These are phyloP conservation scores for Talaromyces piceae DNA, from an alignment of 2,329 filamentous ascomycete genomes.

Conservation along the genomic window DNA sequence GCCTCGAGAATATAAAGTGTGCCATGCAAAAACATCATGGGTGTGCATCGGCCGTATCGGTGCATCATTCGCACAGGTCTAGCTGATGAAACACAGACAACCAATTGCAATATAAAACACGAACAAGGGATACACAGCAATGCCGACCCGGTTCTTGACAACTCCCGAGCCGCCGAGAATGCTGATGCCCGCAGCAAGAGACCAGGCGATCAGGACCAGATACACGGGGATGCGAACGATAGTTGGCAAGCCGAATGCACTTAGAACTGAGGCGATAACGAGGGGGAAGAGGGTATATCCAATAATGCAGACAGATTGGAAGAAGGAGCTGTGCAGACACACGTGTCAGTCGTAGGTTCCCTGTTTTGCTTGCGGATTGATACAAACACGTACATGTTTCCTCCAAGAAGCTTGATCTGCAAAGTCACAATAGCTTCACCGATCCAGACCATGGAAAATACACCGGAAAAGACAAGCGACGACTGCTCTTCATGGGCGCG, in stretches of 20 bases:
- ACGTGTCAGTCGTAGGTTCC: background rate
- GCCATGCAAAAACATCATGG: background rate
- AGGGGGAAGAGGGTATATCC: slow-evolving; percentile 97
- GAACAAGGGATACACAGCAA: slow-evolving; percentile 90
- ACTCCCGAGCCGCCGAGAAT: slow-evolving; percentile 94
- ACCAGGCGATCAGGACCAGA: slow-evolving; percentile 81
- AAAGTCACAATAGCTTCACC: slow-evolving; percentile 94
- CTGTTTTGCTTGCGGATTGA: slow-evolving; percentile 3
- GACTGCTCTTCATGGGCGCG: slow-evolving; percentile 72
- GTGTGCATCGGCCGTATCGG: background rate
- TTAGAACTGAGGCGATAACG: slow-evolving; percentile 84
- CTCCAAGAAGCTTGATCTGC: slow-evolving; percentile 92
- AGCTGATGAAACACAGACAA: slow-evolving; percentile 96
- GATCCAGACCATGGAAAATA: slow-evolving; percentile 95
- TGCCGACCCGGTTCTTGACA: slow-evolving; percentile 84
- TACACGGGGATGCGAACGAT: slow-evolving; percentile 88
- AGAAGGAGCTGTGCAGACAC: slow-evolving; percentile 70
- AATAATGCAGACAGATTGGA: slow-evolving; percentile 95
- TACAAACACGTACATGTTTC: slow-evolving; percentile 72
- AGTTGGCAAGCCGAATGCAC: slow-evolving; percentile 68
- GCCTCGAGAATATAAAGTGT: background rate
- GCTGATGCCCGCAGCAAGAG: slow-evolving; percentile 87
- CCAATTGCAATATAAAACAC: slow-evolving; percentile 92
- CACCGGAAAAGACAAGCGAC: slow-evolving; percentile 85
- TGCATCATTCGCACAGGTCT: slow-evolving; percentile 19